A percentile compares a stretch with the other conserved stretches of the same genome.
phyloP scores from a whole-genome alignment of 345 rosid genomes.

The Crucihimalaya himalaica region DNA sequence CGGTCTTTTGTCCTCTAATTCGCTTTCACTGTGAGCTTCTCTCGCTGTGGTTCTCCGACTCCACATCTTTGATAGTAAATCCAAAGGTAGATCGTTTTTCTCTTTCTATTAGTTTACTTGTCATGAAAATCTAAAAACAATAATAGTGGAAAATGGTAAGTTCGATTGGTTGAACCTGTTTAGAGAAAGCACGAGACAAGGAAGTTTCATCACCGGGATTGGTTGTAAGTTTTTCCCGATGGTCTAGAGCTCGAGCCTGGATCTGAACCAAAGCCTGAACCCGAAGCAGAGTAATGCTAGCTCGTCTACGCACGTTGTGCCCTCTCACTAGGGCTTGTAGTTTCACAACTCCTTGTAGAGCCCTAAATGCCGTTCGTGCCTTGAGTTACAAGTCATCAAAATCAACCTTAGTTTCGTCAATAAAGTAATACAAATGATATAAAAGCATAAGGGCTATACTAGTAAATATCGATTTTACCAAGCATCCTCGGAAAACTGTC shows the following conservation, averaged over 20 bases:
- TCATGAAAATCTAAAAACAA: not conserved
- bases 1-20: conserved; percentile 50
- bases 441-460: not conserved
- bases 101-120: not conserved
- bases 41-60: conserved; percentile 38
- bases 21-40: conserved; percentile 49
- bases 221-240: conserved; percentile 53
- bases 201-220: conserved; percentile 45
- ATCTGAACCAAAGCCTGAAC: conserved; percentile 73
- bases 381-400: conserved; percentile 38
- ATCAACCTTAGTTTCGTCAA: conserved; percentile 14
- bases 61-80: conserved; percentile 48
- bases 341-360: conserved; percentile 76
- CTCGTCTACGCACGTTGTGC: conserved; percentile 71
- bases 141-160: not conserved
- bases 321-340: conserved; percentile 96
- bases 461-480: conserved; percentile 47
- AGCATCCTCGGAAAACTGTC: conserved; percentile 76
- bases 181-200: conserved; percentile 61
- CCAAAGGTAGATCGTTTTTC: not conserved
- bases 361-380: conserved; percentile 81
- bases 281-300: conserved; percentile 62
- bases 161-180: conserved; percentile 45
- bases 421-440: not conserved
- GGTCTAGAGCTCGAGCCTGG: conserved; percentile 67